Base-by-base conservation (phyloP, 2,329 filamentous ascomycete genomes). In the Fusarium tuaranense region DNA sequence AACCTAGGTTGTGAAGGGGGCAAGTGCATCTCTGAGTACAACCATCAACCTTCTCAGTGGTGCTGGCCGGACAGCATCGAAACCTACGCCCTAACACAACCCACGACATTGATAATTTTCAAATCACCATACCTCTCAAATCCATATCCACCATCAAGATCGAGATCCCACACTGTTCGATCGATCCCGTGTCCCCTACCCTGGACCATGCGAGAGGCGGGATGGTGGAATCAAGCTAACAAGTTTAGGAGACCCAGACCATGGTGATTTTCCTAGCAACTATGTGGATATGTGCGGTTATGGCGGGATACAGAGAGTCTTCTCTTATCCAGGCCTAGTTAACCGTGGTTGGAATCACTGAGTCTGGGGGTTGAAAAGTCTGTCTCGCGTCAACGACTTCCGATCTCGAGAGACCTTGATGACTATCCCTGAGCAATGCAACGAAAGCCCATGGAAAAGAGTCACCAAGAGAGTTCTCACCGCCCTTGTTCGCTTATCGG, bases 141-240 rank as follows among this genome's bases (percentile, higher is more conserved):
- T 66, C 71, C 60, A 36, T 36, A 30, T 69, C 66, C 66, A 20
- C 36, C 57, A 44, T 53, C 20, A 51, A 55, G 61, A 74, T 74
- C 68, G 72, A 10, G 38, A 74, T 72, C 30, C 32, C 30, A 7
- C 14, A 13, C 8, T 38, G 25, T 41, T 63, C 36, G 69, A 74
- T 73, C 72, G 62, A 74, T 74, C 72, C 44, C 36, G 39, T 9
- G 1, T 22, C 25, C 41, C 20, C 38, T 63, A 63, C 59, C 53
- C 41, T 63, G 20, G 48, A 63, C 69, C 68, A 51, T 67, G 53
- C 34, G 4, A 34, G 36, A 20, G 61, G n/a, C 44, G 20, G 27
- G 36, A 69, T n/a, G 13, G 58, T 55, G 27, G 64, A 69, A 36
- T 66, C 64, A 32, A 58, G 27, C 58, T 64, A 38, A 38, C 27